These are phyloP conservation scores for Rhinocladiella similis DNA, from an alignment of 2,329 filamentous ascomycete genomes.

Conservation along the genomic window DNA sequence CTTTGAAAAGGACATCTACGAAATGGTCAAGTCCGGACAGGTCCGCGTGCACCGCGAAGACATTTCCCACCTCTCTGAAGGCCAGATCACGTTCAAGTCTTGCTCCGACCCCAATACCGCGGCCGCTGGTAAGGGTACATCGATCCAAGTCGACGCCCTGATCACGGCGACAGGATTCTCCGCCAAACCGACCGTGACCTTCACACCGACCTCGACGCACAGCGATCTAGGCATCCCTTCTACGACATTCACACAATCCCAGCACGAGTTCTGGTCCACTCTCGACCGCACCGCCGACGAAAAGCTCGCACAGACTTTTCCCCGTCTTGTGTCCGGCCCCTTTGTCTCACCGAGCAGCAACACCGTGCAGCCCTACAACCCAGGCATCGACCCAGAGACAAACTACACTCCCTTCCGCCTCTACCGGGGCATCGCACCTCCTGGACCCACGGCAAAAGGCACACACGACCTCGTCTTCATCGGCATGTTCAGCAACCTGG, in stretches of 20 bases:
- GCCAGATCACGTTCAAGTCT: constrained; percentile 47
- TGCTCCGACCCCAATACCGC: too few species aligned
- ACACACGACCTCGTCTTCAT: constrained; percentile 51
- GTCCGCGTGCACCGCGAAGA: constrained; percentile 59
- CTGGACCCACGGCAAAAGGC: constrained; percentile 35
- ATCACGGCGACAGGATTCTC: constrained; percentile 61
- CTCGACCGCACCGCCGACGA: constrained; percentile 48
- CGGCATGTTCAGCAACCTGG: constrained; percentile 48
- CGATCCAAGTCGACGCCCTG: constrained; percentile 51
- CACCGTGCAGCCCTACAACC: constrained; percentile 15
- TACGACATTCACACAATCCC: constrained; percentile 33
- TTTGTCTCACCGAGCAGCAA: constrained; percentile 37
- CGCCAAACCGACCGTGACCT: constrained; percentile 49
- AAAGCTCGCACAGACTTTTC: constrained; percentile 43
- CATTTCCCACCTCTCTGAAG: constrained; percentile 49
- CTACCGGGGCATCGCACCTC: constrained; percentile 48
- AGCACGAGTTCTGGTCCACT: constrained; percentile 30
- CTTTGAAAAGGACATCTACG: constrained; percentile 59
- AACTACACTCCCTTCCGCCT: constrained; percentile 42
- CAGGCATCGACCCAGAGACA: constrained; percentile 13
- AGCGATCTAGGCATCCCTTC: constrained; percentile 50
- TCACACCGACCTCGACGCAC: constrained; percentile 46
- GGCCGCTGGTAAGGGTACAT: constrained; percentile 39
- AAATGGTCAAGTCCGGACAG: constrained; percentile 54
- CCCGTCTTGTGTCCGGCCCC: constrained; percentile 42